Evolutionary conservation across 2,329 filamentous ascomycete species (phyloP), one percentile per base, ranked within the genome.

Genomic region (Fonsecaea erecta): DNA sequence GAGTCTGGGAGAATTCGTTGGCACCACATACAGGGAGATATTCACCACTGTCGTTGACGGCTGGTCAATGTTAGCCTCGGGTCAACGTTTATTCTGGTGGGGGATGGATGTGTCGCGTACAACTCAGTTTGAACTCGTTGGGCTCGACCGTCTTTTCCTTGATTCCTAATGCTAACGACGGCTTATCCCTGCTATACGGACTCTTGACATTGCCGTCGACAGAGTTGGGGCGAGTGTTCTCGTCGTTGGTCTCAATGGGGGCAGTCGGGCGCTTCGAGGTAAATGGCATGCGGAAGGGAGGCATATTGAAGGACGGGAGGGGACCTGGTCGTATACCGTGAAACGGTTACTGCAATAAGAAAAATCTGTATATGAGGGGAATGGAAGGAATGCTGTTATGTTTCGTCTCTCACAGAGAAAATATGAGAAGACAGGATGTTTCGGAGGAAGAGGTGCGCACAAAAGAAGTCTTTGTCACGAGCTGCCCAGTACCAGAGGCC

Each of bases 41-140:
- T 68, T 97, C 90, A 71, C 94, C 94, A 77, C 91, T 96, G 79
- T 96, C 93, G 76, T 96, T 96, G 77, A 98, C 95, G 70, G 97
- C 94, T 97, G 76, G 72, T 68, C 24, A 34, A 52, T 66, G 70
- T 75, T 69, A 76, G 74, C 72, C 68, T 74, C 70, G 70, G 62
- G 28, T 34, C 52, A n/a, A 58, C 46, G 52, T 48, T 56, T 34
- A 58, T 21, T 35, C 32, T 52, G 43, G 32, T 52, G 52, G 21
- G 34, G 28, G 30, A n/a, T 34, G 30, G 28, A n/a, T 32, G 14
- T n/a, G 56, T 52, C 52, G 63, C 87, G 74, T 85, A 92, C 90
- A 90, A 78, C 89, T 91, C 85, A 93, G 85, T 79, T 92, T 91
- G 80, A 92, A 92, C 76, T 92, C 90, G 69, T 86, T 87, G 37